Evolutionary conservation across 2,329 filamentous ascomycete species (phyloP), one percentile per base, ranked within the genome.

Genomic region (Sclerotinia sclerotiorum): DNA sequence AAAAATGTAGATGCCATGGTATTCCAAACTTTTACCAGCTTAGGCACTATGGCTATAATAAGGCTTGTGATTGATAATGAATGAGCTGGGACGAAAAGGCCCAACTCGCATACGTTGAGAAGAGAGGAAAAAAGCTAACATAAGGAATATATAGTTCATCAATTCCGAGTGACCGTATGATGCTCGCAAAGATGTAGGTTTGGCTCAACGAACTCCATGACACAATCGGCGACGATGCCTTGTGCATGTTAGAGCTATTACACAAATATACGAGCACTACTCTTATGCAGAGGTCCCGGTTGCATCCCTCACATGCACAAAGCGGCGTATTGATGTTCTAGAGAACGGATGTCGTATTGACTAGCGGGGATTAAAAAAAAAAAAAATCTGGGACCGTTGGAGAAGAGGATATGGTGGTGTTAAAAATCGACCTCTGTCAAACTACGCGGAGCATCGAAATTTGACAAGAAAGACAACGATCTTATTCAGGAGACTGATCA

Each of bases 1-100:
- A 85, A 85, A 71, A 82, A 83, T 0, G 71, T 79, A 0, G 83
- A 85, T 69, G 79, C 82, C 69, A 75, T 79, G 0, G 68, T 83
- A 0, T 85, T 81, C 69, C 72, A 75, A 0, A 71, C 76, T 0
- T 78, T 83, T 60, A 67, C 70, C 15, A 72, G 76, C 0, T 72
- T 82, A 0, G 77, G 77, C 0, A 68, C 80, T 0, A 63, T 76
- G 7, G 71, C 78, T 5, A 35, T 68, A 0, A 69, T 81, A 17
- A 73, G 74, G 1, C 79, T 80, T 0, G 69, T 81, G 29, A 27
- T 66, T 21, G 21, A 51, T 15, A 27, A 55, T n/a, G 10, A 27
- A 55, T n/a, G 10, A 17, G n/a, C 8, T 21, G 35, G 44, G 27
- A 49, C 1, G 1, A 49, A 19, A n/a, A n/a, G 11, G 48, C 17